A percentile compares a stretch with the other conserved stretches of the same genome.
Evolutionary conservation across 192 early-diverging fungal species (phyloP).

Genomic region (Chytriomyces hyalinus): DNA sequence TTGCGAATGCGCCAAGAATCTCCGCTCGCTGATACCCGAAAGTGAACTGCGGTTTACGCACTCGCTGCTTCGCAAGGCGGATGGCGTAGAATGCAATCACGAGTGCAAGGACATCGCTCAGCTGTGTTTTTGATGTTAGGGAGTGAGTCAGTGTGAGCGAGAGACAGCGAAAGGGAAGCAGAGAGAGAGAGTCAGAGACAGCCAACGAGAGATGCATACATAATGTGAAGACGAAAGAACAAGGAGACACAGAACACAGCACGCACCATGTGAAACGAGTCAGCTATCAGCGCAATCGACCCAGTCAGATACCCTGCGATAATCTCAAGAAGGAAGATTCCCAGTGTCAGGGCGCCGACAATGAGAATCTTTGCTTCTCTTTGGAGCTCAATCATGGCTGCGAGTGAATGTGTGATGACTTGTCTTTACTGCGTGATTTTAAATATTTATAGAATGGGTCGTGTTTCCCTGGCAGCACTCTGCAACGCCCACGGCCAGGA

Average conservation of each 20-base stretch:
- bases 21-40: conserved; percentile 94
- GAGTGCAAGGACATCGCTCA: conserved; percentile 52
- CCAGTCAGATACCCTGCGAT: conserved; percentile 75
- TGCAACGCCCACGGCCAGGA: no score
- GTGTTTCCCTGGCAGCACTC: no score
- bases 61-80: conserved; percentile 65
- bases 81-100: conserved; percentile 85
- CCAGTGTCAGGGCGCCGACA: conserved; percentile 18
- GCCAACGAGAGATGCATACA: background rate
- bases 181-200: background rate
- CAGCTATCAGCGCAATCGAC: conserved; percentile 85
- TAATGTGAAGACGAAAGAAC: no score
- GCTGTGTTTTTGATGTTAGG: conserved; percentile 8
- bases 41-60: conserved; percentile 68
- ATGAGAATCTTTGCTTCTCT: background rate
- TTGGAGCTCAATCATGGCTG: background rate
- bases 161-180: background rate
- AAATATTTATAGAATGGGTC: no score
- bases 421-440: no score
- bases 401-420: no score
- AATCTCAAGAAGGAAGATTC: conserved; percentile 82
- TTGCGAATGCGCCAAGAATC: conserved; percentile 89
- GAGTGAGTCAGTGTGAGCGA: background rate
- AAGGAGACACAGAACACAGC: background rate
- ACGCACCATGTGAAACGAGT: conserved; percentile 86